phyloP scores from a whole-genome alignment of 306 rosid species.

The Prinsepia uniflora region DNA sequence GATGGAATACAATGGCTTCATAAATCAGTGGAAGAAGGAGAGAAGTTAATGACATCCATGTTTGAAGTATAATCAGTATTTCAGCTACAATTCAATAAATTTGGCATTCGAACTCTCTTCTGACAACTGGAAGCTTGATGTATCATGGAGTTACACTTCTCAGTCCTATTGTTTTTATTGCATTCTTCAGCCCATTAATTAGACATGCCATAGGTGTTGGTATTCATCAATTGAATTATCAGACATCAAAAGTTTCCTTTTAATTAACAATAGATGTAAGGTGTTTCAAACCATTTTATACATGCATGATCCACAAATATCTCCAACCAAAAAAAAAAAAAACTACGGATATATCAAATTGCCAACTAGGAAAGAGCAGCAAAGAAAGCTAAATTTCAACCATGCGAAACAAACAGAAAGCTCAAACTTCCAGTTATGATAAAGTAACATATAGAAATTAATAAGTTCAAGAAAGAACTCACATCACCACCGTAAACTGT shows the following conservation, averaged over 20 bases:
- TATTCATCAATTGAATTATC: not conserved
- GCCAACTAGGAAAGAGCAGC: not conserved
- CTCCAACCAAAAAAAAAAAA: not conserved
- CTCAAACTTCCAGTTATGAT: not conserved
- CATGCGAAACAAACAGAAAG: not conserved
- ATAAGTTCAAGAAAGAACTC: constrained; percentile 38
- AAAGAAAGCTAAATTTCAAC: no score
- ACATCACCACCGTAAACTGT: constrained; percentile 60
- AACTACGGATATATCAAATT: not conserved
- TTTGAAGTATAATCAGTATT: not conserved
- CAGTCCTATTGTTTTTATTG: not conserved
- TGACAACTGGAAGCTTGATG: not conserved
- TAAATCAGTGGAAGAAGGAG: not conserved
- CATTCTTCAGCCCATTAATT: not conserved
- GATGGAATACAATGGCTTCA: not conserved
- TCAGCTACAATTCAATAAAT: not conserved
- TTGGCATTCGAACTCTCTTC: not conserved
- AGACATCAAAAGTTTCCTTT: not conserved
- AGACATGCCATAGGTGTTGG: not conserved
- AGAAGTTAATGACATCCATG: constrained; percentile 1
- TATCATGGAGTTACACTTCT: not conserved
- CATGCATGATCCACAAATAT: not conserved
- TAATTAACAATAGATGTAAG: not conserved
- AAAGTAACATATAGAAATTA: constrained; percentile 18
- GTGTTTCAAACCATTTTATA: not conserved